These are phyloP conservation scores for Aspergillus bertholletiae DNA, from an alignment of 495 filamentous ascomycete species.

Conservation along the genomic window DNA sequence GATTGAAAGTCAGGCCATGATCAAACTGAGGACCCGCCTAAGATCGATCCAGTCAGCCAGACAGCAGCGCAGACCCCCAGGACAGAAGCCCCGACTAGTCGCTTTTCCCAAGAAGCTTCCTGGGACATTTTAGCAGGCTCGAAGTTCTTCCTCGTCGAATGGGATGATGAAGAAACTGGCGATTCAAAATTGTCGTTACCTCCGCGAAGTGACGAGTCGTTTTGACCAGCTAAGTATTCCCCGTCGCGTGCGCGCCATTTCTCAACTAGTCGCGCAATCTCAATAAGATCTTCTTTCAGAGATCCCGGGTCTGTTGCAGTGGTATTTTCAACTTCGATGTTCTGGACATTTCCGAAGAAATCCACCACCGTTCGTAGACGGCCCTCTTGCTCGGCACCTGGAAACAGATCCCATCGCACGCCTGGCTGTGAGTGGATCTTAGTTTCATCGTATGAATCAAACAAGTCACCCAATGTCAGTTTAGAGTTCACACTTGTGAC, in stretches of 20 bases:
- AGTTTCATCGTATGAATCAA: constrained; percentile 89
- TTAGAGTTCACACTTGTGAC: constrained; percentile 79
- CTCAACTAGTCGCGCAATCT: constrained; percentile 58
- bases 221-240: constrained; percentile 27
- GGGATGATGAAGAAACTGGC: constrained; percentile 19
- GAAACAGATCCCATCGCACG: constrained; percentile 90
- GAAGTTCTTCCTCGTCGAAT: constrained; percentile 31
- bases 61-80: constrained; percentile 63
- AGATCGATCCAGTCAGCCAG: constrained; percentile 59
- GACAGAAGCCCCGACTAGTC: constrained; percentile 59
- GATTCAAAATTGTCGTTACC: constrained; percentile 7
- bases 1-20: neutral
- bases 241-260: constrained; percentile 39
- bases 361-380: constrained; percentile 81
- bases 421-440: constrained; percentile 93
- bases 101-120: constrained; percentile 67
- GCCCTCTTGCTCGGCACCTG: constrained; percentile 69
- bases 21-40: constrained; percentile 28
- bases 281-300: constrained; percentile 71
- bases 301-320: constrained; percentile 49
- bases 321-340: constrained; percentile 79
- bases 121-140: constrained; percentile 62
- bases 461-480: constrained; percentile 84
- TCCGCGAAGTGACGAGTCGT: constrained; percentile 33
- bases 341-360: constrained; percentile 98